Conservation (phyloP, 768 basidiomycete species). For the Boletus huronensis region DNA sequence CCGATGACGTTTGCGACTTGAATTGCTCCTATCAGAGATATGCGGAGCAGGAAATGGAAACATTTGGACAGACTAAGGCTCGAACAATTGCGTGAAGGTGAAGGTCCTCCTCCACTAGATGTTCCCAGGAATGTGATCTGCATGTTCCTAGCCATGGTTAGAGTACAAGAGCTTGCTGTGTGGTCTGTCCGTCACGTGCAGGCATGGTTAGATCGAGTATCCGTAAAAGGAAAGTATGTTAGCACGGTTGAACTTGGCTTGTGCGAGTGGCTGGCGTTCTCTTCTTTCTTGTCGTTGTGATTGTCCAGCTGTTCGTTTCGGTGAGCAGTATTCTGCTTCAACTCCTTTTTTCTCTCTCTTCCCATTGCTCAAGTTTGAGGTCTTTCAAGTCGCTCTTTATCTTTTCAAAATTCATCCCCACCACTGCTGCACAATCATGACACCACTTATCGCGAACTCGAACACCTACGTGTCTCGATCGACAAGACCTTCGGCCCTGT, state of each 20-base stretch:
- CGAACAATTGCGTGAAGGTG: slow-evolving; percentile 70
- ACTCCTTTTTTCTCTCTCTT: too few relatives aligned
- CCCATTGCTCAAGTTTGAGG: neutral
- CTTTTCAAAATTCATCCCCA: neutral
- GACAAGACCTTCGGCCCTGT: slow-evolving; percentile 1
- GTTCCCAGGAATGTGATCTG: slow-evolving; percentile 73
- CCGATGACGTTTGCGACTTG: slow-evolving; percentile 52
- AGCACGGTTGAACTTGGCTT: slow-evolving; percentile 16
- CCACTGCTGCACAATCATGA: slow-evolving; percentile 7
- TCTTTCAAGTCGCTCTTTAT: slow-evolving; percentile 18
- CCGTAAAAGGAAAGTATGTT: slow-evolving; percentile 21
- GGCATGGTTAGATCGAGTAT: neutral
- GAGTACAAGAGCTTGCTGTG: neutral
- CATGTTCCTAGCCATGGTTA: slow-evolving; percentile 41
- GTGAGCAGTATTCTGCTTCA: slow-evolving; percentile 10
- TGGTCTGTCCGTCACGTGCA: neutral
- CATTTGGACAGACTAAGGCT: slow-evolving; percentile 40
- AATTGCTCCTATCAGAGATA: slow-evolving; percentile 2
- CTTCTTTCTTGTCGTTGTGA: neutral
- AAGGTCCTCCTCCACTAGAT: slow-evolving; percentile 73
- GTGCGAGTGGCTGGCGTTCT: slow-evolving; percentile 12
- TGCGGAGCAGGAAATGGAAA: neutral
- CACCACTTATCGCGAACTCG: slow-evolving; percentile 10
- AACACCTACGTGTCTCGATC: slow-evolving; percentile 15
- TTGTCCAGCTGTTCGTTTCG: slow-evolving; percentile 2